These are phyloP conservation scores for Blastobotrys buckinghamii DNA, from an alignment of 1,139 yeast genomes.

Conservation along the genomic window DNA sequence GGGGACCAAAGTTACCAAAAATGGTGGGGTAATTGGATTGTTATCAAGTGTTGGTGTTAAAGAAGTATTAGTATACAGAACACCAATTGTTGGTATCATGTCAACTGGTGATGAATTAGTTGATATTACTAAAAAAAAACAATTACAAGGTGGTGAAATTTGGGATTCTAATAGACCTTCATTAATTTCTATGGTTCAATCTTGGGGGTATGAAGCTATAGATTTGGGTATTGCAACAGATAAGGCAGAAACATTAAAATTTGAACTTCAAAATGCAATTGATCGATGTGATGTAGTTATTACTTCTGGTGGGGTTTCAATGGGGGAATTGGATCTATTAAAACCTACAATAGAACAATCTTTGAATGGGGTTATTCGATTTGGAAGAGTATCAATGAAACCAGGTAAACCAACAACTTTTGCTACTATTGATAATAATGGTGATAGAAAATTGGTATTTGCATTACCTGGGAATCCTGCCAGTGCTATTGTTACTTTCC, in stretches of 20 bases:
- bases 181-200: slow-evolving; percentile 32
- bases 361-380: slow-evolving; percentile 41
- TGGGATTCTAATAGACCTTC: slow-evolving; percentile 46
- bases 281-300: slow-evolving; percentile 37
- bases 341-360: slow-evolving; percentile 42
- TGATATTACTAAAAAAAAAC: slow-evolving; percentile 24
- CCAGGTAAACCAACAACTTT: slow-evolving; percentile 53
- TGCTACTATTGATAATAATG: slow-evolving; percentile 37
- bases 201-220: slow-evolving; percentile 32
- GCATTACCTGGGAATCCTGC: slow-evolving; percentile 53
- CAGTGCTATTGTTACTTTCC: slow-evolving; percentile 43
- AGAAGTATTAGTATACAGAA: slow-evolving; percentile 34
- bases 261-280: slow-evolving; percentile 12
- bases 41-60: slow-evolving; percentile 41
- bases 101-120: slow-evolving; percentile 48
- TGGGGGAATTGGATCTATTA: slow-evolving; percentile 47
- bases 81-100: slow-evolving; percentile 41
- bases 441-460: slow-evolving; percentile 37
- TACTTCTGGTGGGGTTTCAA: slow-evolving; percentile 51
- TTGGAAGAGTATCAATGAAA: slow-evolving; percentile 49
- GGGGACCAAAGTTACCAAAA: slow-evolving; percentile 34
- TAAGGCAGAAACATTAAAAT: slow-evolving; percentile 23
- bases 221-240: slow-evolving; percentile 45
- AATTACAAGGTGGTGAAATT: slow-evolving; percentile 38
- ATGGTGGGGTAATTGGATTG: slow-evolving; percentile 46